phyloP scores from a whole-genome alignment of 352 stramenopile genomes.

The Phytophthora sp. region DNA sequence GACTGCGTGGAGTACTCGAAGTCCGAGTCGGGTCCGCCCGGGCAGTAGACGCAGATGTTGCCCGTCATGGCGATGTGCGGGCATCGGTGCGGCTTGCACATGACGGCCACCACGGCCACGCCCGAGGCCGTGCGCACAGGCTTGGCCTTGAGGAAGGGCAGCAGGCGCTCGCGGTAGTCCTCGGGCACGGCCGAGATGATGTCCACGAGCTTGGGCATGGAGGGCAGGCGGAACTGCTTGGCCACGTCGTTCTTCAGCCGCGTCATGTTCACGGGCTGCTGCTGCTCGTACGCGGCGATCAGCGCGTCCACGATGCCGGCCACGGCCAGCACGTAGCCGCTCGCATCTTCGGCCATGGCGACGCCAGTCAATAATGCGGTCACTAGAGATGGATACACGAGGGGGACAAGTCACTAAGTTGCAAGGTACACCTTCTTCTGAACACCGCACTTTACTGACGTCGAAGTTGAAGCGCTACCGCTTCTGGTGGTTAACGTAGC shows the following conservation, averaged over 20 bases:
- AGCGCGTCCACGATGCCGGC: constrained; percentile 92
- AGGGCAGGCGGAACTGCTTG: constrained; percentile 91
- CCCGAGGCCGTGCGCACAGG: constrained; percentile 95
- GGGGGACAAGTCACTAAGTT: too few species aligned
- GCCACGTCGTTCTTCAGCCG: constrained; percentile 92
- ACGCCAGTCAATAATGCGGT: neutral
- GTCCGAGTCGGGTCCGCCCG: constrained; percentile 95
- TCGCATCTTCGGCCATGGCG: constrained; percentile 11
- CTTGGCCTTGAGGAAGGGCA: constrained; percentile 95
- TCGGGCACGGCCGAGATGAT: constrained; percentile 96
- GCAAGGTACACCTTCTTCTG: too few species aligned
- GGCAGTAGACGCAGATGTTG: constrained; percentile 98
- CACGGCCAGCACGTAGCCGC: constrained; percentile 81
- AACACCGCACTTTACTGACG: too few species aligned
- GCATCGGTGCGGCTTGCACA: constrained; percentile 98
- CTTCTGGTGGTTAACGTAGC: constrained; percentile 28
- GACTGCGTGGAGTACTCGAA: constrained; percentile 98
- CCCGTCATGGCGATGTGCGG: constrained; percentile 97
- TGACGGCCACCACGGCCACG: constrained; percentile 96
- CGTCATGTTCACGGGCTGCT: constrained; percentile 94
- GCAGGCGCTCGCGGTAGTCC: constrained; percentile 91
- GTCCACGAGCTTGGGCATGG: constrained; percentile 95
- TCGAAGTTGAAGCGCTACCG: neutral
- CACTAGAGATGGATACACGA: too few species aligned
- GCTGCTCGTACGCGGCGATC: constrained; percentile 90